Evolutionary conservation across 164 flowering plant genomes (phyloP), one percentile per base, ranked within the genome.

Genomic region (Chloranthus sessilifolius): DNA sequence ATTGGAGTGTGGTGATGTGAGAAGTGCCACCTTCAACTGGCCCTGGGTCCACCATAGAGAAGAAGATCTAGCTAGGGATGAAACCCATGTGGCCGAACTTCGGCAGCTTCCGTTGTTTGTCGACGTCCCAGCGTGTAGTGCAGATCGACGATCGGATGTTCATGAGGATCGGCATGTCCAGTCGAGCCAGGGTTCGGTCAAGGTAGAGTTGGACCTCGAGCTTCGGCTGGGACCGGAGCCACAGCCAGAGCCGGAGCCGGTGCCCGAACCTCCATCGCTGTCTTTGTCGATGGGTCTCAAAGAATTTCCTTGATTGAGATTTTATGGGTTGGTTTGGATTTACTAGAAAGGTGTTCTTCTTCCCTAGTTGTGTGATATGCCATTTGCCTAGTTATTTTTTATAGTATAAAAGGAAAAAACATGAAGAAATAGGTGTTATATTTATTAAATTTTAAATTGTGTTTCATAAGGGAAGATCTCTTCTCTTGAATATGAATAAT

Each of bases 221-320:
- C 80, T 80, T 46, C 66, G 85, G 27, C 54, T 80, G 40, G 80
- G 82, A 3, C 71, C 65, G 12, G 69, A 70, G 40, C 74, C 79
- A 14, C 41, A 51, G 35, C 19, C 41, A 5, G 80, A 80, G 66
- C 74, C 77, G 0, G 82, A 80, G 59, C 80, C 77, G 43, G 64
- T 82, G 27, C 54, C 77, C 36, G 80, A 80, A 3, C 71, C 65
- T 15, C 67, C 67, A 36, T 72, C 79, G 12, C 41, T 47, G 35
- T 15, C 41, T 11, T 46, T 51, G 3, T 35, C 52, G 6, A 50
- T 12, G 16, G 53, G 58, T 28, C 50, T 60, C 14, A 63, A 14
- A 54, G 51, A 71, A 19, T 60, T 66, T 41, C 60, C 55, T 46
- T 57, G 52, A 31, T 49, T 53, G 15, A 37, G 23, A n/a, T 20